Conservation (phyloP, 495 filamentous ascomycete species). For the Lichenothelia convexa region DNA sequence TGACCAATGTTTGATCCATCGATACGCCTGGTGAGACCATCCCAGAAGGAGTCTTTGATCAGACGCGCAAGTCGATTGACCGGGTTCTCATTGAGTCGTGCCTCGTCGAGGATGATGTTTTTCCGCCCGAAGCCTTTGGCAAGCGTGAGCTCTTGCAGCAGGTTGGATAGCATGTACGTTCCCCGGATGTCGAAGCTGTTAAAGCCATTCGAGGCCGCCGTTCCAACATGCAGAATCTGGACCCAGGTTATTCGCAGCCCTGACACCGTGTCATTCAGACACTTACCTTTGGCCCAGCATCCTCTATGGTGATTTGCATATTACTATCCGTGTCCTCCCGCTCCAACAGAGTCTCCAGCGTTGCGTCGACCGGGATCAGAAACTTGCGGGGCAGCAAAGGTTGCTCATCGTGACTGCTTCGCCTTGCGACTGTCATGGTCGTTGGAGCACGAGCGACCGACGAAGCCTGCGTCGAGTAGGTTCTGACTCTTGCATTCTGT, state of each 20-base stretch:
- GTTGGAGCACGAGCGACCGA: not conserved
- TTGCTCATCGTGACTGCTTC: conserved; percentile 12
- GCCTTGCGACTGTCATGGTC: conserved; percentile 3
- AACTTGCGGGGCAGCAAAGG: conserved; percentile 39
- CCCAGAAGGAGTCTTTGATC: conserved; percentile 80
- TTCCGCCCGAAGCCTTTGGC: conserved; percentile 73
- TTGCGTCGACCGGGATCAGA: conserved; percentile 59
- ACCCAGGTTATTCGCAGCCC: no score
- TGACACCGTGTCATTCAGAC: not conserved
- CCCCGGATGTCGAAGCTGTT: conserved; percentile 74
- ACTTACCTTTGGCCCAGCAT: conserved; percentile 73
- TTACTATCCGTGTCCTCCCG: conserved; percentile 84
- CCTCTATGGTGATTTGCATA: conserved; percentile 92
- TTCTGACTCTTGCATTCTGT: conserved; percentile 22
- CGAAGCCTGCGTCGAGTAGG: conserved; percentile 26
- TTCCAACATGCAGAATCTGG: conserved; percentile 61
- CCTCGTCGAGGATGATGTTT: conserved; percentile 71
- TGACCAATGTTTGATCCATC: conserved; percentile 74
- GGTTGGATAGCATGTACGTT: conserved; percentile 88
- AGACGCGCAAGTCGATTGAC: conserved; percentile 68
- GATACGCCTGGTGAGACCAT: conserved; percentile 67
- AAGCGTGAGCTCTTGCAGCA: conserved; percentile 81
- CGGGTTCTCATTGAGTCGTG: conserved; percentile 78
- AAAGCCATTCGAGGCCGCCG: conserved; percentile 68
- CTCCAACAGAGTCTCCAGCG: conserved; percentile 48